A percentile compares a stretch with the other conserved stretches of the same genome.
These are phyloP conservation scores for Aspergillus transmontanensis DNA, from an alignment of 2,329 filamentous ascomycete species.

Conservation along the genomic window DNA sequence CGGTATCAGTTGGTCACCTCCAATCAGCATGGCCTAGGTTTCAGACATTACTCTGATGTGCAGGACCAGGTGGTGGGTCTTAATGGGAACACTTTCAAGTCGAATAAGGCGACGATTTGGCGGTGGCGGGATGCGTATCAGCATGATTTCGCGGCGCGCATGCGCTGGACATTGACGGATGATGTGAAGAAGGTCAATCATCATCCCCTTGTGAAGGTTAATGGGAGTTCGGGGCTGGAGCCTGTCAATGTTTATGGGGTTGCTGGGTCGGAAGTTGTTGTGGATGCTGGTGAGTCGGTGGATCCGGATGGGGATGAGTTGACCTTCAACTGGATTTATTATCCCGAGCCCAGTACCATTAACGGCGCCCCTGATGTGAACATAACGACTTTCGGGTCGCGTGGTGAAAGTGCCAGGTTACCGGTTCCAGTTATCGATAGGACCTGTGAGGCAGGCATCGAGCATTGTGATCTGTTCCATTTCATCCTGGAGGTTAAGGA, in stretches of 20 bases:
- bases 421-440: conserved; percentile 21
- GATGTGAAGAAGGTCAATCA: conserved; percentile 25
- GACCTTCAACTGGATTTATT: conserved; percentile 28
- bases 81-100: conserved; percentile 33
- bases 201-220: conserved; percentile 23
- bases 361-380: conserved; percentile 21
- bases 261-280: conserved; percentile 20
- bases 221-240: conserved; percentile 14
- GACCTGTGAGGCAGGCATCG: conserved; percentile 18
- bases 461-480: conserved; percentile 22
- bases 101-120: conserved; percentile 56
- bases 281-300: conserved; percentile 25
- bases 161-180: conserved; percentile 48
- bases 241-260: conserved; percentile 19
- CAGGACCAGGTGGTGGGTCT: conserved; percentile 38
- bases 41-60: conserved; percentile 35
- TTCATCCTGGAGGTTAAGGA: conserved; percentile 26
- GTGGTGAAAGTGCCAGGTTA: conserved; percentile 16
- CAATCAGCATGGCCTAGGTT: background rate
- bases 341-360: conserved; percentile 24
- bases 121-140: conserved; percentile 57
- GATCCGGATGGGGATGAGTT: conserved; percentile 26
- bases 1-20: conserved; percentile 35
- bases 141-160: conserved; percentile 53
- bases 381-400: conserved; percentile 15